phyloP scores from a whole-genome alignment of 164 flowering plant genomes.

The Stephania japonica region DNA sequence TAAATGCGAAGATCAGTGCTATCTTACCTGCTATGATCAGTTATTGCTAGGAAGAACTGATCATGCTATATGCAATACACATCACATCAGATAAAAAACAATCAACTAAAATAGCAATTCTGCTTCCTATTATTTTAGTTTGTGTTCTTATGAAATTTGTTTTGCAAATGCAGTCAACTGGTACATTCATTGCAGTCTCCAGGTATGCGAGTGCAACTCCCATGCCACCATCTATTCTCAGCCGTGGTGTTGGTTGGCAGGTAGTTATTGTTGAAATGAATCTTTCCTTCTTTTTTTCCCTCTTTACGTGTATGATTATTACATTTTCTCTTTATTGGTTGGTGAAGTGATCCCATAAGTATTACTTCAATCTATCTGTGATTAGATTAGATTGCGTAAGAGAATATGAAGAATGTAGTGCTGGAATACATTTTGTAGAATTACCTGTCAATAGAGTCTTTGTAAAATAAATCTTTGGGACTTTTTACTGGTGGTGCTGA shows the following conservation, averaged over 20 bases:
- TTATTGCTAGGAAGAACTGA: background rate
- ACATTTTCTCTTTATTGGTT: background rate
- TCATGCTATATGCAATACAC: background rate
- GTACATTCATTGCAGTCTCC: conserved; percentile 71
- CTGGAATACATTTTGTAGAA: background rate
- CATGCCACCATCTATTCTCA: conserved; percentile 78
- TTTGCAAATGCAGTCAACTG: conserved; percentile 54
- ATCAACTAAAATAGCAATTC: background rate
- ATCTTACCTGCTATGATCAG: background rate
- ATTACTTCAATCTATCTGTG: too few relatives aligned
- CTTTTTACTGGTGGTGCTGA: background rate
- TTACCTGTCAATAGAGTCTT: background rate
- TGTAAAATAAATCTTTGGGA: background rate
- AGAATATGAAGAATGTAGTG: background rate
- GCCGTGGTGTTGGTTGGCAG: conserved; percentile 98
- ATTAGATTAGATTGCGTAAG: background rate
- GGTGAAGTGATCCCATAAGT: too few relatives aligned
- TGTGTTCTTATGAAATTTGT: background rate
- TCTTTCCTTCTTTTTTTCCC: background rate
- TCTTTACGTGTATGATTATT: background rate
- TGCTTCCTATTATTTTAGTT: background rate
- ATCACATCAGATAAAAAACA: background rate
- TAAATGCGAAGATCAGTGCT: background rate
- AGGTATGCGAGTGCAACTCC: conserved; percentile 94
- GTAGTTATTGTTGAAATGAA: conserved; percentile 25